These are phyloP conservation scores for Wilcoxina mikolae DNA, from an alignment of 495 filamentous ascomycete genomes.

Conservation along the genomic window DNA sequence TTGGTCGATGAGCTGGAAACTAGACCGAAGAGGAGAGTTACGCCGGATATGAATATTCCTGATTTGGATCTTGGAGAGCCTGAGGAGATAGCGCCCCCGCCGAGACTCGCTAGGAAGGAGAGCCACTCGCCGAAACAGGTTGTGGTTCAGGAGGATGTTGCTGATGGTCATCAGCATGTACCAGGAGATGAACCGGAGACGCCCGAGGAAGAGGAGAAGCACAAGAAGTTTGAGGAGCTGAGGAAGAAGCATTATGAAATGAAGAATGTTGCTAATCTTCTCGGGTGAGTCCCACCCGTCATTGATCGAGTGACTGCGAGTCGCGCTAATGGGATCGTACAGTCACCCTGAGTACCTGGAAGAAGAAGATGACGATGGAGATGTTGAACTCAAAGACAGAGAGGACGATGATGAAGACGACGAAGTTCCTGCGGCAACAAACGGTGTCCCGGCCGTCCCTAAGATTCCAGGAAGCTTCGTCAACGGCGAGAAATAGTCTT, in stretches of 20 bases:
- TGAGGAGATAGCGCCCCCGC: slow-evolving; percentile 51
- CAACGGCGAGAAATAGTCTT: slow-evolving; percentile 12
- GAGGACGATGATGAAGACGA: slow-evolving; percentile 38
- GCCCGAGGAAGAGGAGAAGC: slow-evolving; percentile 74
- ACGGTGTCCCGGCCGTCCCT: slow-evolving; percentile 12
- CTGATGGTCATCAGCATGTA: slow-evolving; percentile 36
- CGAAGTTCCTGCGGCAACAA: slow-evolving; percentile 26
- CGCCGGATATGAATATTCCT: slow-evolving; percentile 67
- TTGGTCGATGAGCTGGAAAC: slow-evolving; percentile 63
- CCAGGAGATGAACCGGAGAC: slow-evolving; percentile 46
- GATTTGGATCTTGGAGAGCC: slow-evolving; percentile 88
- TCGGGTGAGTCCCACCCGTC: slow-evolving; percentile 48
- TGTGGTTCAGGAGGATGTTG: slow-evolving; percentile 54
- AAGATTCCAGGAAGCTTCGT: slow-evolving; percentile 5
- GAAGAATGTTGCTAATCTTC: slow-evolving; percentile 77
- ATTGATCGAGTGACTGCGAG: not conserved
- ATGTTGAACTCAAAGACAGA: slow-evolving; percentile 32
- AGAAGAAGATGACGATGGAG: slow-evolving; percentile 38
- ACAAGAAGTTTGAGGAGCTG: slow-evolving; percentile 75
- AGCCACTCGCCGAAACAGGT: slow-evolving; percentile 47
- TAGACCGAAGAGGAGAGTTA: slow-evolving; percentile 18
- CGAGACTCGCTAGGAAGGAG: slow-evolving; percentile 29
- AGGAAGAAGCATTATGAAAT: slow-evolving; percentile 97
- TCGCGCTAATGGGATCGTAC: not conserved
- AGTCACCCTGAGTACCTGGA: slow-evolving; percentile 41